Evolutionary conservation across 257 asterid species (phyloP), one percentile per base, ranked within the genome.

Genomic region (Nemophila menziesii): DNA sequence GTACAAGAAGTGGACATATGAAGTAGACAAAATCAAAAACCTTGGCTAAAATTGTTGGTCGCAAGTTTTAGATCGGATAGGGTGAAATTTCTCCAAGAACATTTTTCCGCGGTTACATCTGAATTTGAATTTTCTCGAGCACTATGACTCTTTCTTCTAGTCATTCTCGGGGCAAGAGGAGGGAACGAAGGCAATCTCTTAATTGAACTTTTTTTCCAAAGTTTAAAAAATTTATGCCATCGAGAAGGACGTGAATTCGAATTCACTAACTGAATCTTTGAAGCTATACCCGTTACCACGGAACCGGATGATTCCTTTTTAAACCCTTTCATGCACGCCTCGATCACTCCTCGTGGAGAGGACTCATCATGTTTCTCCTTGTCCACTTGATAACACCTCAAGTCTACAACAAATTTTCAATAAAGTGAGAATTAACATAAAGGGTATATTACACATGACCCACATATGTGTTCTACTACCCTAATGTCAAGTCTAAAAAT

Each of bases 1-100:
- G 16, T 16, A 21, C 11, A 41, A 8, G 20, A 14, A 3, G 6
- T 10, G 11, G 22, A 1, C 8, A 29, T 33, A 19, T 18, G 4
- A 4, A 41, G 48, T 14, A 29, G 43, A 21, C 20, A 24, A 43
- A n/a, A 50, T 19, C 50, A 16, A 39, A 29, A 14, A 76, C 90
- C 90, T 62, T 44, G 52, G 71, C 82, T 64, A 43, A 79, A 79
- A 51, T 72, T 67, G 61, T 75, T 67, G 41, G 86, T 75, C 16
- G 86, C 86, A 17, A 39, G 37, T 37, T 61, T 44, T 17, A 79
- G 55, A 5, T 79, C 78, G 11, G 65, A 33, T n/a, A 67, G 62
- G 8, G 75, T 67, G 48, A 75, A 75, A 51, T 62, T 75, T 50
- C 48, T 75, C 92, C 82, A 79, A 4, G 69, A 10, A 14, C 72